These are phyloP conservation scores for Orbilia ellipsospora DNA, from an alignment of 2,329 filamentous ascomycete species.

Conservation along the genomic window DNA sequence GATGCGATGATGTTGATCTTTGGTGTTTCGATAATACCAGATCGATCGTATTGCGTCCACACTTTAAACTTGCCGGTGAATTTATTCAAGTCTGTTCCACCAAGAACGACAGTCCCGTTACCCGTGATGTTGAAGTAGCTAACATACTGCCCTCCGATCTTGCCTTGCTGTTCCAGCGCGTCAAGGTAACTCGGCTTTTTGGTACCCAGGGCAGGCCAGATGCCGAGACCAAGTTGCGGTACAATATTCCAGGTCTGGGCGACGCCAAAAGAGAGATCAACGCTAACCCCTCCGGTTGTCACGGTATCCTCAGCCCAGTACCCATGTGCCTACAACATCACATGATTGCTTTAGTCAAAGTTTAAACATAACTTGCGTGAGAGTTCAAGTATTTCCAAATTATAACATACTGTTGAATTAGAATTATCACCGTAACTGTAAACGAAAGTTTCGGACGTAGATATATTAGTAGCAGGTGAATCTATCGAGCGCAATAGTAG, in stretches of 20 bases:
- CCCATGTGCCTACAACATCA: neutral
- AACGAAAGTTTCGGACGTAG: too few species aligned
- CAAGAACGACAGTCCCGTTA: slow-evolving; percentile 6
- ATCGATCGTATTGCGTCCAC: neutral
- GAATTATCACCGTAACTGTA: too few species aligned
- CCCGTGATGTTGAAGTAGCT: slow-evolving; percentile 21
- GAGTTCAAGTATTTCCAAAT: too few species aligned
- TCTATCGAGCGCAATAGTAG: too few species aligned
- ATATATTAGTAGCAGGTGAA: too few species aligned
- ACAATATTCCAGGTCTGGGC: slow-evolving; percentile 3
- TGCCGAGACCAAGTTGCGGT: slow-evolving; percentile 8
- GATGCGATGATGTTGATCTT: neutral
- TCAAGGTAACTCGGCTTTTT: slow-evolving; percentile 13
- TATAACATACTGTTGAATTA: too few species aligned
- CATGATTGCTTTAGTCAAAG: too few species aligned
- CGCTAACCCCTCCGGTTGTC: slow-evolving; percentile 4
- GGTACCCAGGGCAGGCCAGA: neutral
- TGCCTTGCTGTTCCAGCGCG: slow-evolving; percentile 13
- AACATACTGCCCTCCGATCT: slow-evolving; percentile 11
- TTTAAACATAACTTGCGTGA: too few species aligned
- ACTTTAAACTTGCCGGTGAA: slow-evolving; percentile 17
- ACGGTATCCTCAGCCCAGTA: slow-evolving; percentile 23
- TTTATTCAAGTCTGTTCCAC: slow-evolving; percentile 21
- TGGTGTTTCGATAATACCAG: neutral
- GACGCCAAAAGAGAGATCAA: slow-evolving; percentile 22